phyloP scores from a whole-genome alignment of 2,329 filamentous ascomycete genomes.

The Aspergillus pseudoviridinutans region DNA sequence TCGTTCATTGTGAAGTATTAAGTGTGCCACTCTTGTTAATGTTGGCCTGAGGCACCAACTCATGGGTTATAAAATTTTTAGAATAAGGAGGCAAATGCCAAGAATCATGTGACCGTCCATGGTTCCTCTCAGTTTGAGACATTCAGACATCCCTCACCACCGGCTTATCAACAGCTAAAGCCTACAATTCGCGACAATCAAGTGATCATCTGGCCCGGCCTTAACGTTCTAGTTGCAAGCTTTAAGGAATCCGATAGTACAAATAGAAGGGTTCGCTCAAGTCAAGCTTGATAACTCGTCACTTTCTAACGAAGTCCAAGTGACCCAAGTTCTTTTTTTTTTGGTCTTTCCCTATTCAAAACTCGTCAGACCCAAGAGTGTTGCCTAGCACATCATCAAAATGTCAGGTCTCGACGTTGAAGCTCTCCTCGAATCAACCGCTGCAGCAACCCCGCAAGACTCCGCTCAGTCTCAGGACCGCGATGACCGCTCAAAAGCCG shows the following conservation, averaged over 20 bases:
- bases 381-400: constrained; percentile 27
- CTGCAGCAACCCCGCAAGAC: constrained; percentile 49
- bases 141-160: background rate
- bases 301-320: constrained; percentile 35
- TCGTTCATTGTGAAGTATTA: background rate
- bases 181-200: background rate
- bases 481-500: constrained; percentile 55
- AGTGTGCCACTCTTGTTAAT: too few species aligned
- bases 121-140: constrained; percentile 1
- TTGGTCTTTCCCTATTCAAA: constrained; percentile 16
- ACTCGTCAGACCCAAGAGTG: constrained; percentile 21
- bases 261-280: constrained; percentile 35
- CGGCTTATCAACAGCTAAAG: background rate
- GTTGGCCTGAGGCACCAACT: background rate
- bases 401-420: constrained; percentile 79
- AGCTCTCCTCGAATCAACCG: constrained; percentile 82
- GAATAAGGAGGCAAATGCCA: constrained; percentile 7
- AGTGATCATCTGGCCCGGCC: background rate
- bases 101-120: constrained; percentile 5
- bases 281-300: constrained; percentile 21
- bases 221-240: background rate
- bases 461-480: constrained; percentile 48
- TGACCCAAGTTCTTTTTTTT: constrained; percentile 29
- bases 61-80: background rate
- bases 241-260: constrained; percentile 8